Conservation (phyloP, 768 basidiomycete species). For the Amanita pseudoporphyria region DNA sequence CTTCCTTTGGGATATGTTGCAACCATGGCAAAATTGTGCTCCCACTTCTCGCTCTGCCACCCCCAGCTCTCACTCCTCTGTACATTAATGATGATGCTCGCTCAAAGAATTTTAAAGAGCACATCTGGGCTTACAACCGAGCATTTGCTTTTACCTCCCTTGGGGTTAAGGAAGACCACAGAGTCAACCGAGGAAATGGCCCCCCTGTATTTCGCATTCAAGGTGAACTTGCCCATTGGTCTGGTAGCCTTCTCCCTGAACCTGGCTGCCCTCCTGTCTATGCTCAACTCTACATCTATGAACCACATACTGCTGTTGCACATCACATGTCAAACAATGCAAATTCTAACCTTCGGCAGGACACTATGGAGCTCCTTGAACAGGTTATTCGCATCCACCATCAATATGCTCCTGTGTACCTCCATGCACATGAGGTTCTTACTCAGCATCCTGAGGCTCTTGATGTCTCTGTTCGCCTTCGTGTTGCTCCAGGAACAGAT, state of each 20-base stretch:
- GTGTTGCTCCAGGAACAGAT: not conserved
- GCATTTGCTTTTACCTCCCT: conserved; percentile 32
- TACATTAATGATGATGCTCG: conserved; percentile 9
- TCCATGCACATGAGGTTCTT: not conserved
- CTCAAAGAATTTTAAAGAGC: conserved; percentile 17
- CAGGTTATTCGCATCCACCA: not conserved
- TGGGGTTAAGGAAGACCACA: conserved; percentile 20
- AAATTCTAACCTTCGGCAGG: not conserved
- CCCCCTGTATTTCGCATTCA: not conserved
- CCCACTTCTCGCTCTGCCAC: conserved; percentile 15
- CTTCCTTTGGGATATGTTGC: conserved; percentile 28
- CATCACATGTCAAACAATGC: not conserved
- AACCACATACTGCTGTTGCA: not conserved
- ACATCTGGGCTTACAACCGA: conserved; percentile 28
- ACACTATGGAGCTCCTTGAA: not conserved
- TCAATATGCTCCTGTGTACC: not conserved
- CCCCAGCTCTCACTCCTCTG: conserved; percentile 16
- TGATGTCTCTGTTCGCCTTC: not conserved
- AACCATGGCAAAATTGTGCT: conserved; percentile 23
- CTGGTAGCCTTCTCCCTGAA: not conserved
- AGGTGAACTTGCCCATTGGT: not conserved
- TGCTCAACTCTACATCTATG: not conserved
- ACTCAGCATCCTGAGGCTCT: not conserved
- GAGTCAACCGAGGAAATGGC: not conserved
- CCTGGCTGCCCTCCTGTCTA: not conserved